A percentile compares a stretch with the other conserved stretches of the same genome.
phyloP scores from a whole-genome alignment of 2,329 filamentous ascomycete species.

The Xylariaceae sp. region DNA sequence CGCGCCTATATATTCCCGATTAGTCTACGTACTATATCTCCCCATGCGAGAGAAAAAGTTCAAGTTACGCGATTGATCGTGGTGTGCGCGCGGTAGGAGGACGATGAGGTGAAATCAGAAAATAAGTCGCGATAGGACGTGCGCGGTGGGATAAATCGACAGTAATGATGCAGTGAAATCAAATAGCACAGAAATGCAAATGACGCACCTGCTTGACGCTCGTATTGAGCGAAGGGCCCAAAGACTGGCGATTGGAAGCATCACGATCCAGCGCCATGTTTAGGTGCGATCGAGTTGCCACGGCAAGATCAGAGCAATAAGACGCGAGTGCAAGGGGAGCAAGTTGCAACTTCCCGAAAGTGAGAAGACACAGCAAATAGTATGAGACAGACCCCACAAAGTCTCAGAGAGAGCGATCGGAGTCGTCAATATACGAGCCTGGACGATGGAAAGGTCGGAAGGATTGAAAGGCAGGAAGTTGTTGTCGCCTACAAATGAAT shows the following conservation, averaged over 20 bases:
- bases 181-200: conserved; percentile 17
- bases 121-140: conserved; percentile 10
- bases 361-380: background rate
- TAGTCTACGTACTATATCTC: conserved; percentile 28
- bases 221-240: conserved; percentile 59
- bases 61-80: conserved; percentile 1
- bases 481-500: background rate
- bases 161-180: background rate
- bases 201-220: conserved; percentile 60
- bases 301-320: conserved; percentile 12
- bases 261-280: conserved; percentile 41
- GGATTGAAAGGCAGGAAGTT: conserved; percentile 1
- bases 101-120: background rate
- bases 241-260: conserved; percentile 57
- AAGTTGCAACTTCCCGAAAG: background rate
- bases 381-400: background rate
- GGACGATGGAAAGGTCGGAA: background rate
- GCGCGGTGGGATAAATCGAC: background rate
- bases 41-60: background rate
- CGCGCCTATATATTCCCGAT: conserved; percentile 56
- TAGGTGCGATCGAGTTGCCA: conserved; percentile 25
- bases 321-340: conserved; percentile 24
- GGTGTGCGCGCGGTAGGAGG: conserved; percentile 6
- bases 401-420: background rate
- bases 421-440: background rate